phyloP scores from a whole-genome alignment of 1,284 basidiomycete genomes.

The Cryptococcus sp. region DNA sequence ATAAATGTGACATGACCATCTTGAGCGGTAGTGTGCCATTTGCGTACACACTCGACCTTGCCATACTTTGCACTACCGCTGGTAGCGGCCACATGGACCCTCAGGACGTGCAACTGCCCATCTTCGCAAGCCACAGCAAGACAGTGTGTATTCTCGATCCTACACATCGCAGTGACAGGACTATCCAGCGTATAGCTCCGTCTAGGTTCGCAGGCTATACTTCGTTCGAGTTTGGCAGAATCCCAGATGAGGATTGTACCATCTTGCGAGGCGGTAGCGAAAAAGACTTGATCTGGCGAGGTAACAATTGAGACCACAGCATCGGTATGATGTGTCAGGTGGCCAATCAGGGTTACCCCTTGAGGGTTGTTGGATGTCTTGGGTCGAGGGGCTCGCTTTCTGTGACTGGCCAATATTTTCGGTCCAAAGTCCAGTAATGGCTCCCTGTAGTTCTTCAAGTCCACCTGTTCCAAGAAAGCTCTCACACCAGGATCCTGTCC shows the following conservation, averaged over 20 bases:
- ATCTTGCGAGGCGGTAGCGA: conserved; percentile 82
- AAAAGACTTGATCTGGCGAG: conserved; percentile 91
- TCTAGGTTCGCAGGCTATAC: conserved; percentile 53
- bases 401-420: conserved; percentile 67
- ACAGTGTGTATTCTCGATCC: conserved; percentile 77
- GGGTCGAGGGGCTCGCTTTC: conserved; percentile 61
- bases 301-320: conserved; percentile 76
- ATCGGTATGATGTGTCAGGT: conserved; percentile 78
- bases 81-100: conserved; percentile 66
- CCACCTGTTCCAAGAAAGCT: conserved; percentile 80
- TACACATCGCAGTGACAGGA: conserved; percentile 72
- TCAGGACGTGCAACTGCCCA: conserved; percentile 75
- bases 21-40: conserved; percentile 21
- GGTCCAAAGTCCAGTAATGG: conserved; percentile 85
- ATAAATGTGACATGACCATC: conserved; percentile 34
- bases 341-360: conserved; percentile 74
- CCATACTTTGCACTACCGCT: conserved; percentile 66
- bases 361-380: conserved; percentile 45
- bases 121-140: conserved; percentile 83
- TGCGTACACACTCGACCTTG: conserved; percentile 63
- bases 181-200: conserved; percentile 52
- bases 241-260: conserved; percentile 82
- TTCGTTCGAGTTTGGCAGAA: conserved; percentile 69
- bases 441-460: conserved; percentile 75
- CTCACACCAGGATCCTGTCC: conserved; percentile 80